A percentile compares a stretch with the other conserved stretches of the same genome.
Conservation (phyloP, 2,329 filamentous ascomycete genomes). For the Xenoacremonium recifei region DNA sequence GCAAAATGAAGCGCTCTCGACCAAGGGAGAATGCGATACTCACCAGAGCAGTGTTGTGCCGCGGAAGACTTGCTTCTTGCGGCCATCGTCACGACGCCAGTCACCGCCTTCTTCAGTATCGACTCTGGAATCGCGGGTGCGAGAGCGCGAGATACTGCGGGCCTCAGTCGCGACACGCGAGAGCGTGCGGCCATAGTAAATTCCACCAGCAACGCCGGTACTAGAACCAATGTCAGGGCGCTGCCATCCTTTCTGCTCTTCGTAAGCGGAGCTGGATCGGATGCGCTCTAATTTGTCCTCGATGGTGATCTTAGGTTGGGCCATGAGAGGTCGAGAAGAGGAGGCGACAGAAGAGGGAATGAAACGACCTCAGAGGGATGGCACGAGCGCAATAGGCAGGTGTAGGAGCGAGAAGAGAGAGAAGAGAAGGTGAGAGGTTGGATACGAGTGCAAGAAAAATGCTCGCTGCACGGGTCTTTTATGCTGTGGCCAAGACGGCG, state of each 20-base stretch:
- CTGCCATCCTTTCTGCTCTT: not conserved
- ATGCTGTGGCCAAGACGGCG: no score
- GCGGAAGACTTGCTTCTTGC: slow-evolving; percentile 2
- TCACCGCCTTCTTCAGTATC: slow-evolving; percentile 1
- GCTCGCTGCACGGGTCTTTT: no score
- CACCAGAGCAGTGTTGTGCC: slow-evolving; percentile 1
- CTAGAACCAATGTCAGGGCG: slow-evolving; percentile 1
- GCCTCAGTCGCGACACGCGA: not conserved
- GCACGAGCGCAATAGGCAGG: no score
- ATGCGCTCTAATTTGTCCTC: no score
- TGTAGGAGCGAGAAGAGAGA: no score
- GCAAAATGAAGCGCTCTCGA: not conserved
- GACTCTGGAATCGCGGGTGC: not conserved
- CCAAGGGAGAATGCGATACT: not conserved
- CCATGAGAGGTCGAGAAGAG: no score
- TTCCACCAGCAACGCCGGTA: not conserved
- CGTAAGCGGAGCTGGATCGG: no score
- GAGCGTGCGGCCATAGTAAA: not conserved
- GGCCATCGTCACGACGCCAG: not conserved
- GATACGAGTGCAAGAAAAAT: no score
- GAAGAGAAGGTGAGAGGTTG: no score
- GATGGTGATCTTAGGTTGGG: no score
- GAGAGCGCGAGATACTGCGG: slow-evolving; percentile 3
- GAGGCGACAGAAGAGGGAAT: no score
- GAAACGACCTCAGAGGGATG: no score